phyloP scores from a whole-genome alignment of 2,329 filamentous ascomycete genomes.

The Fusarium sp. region DNA sequence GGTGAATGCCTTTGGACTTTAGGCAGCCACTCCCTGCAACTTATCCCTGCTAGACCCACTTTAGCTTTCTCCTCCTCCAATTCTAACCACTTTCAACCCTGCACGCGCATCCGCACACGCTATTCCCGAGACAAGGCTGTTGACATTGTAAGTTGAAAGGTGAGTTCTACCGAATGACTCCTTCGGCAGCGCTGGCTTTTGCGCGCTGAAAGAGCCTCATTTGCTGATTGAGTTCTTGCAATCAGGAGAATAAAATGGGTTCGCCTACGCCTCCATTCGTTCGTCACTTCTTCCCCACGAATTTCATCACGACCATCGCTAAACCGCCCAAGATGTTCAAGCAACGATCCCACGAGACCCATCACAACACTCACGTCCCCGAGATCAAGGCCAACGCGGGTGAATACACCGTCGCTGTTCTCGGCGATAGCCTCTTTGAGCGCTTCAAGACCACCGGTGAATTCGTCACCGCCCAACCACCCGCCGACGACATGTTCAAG shows the following conservation, averaged over 20 bases:
- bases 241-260: rapidly evolving
- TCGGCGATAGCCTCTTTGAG: constrained; percentile 16
- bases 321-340: constrained; percentile 2
- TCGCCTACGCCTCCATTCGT: not conserved
- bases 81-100: not conserved
- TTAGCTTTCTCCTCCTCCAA: not conserved
- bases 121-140: not conserved
- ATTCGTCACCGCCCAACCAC: not conserved
- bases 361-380: not conserved
- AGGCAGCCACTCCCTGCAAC: not conserved
- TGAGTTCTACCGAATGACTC: not conserved
- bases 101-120: not conserved
- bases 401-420: not conserved
- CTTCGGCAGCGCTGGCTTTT: not conserved
- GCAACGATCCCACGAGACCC: constrained; percentile 10
- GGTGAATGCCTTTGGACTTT: not conserved
- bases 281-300: not conserved
- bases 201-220: not conserved
- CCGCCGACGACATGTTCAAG: not conserved
- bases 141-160: not conserved
- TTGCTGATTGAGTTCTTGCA: rapidly evolving
- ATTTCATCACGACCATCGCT: not conserved
- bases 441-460: not conserved
- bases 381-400: not conserved
- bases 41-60: not conserved